Conservation (phyloP, 768 basidiomycete species). For the Mrakia frigida region DNA sequence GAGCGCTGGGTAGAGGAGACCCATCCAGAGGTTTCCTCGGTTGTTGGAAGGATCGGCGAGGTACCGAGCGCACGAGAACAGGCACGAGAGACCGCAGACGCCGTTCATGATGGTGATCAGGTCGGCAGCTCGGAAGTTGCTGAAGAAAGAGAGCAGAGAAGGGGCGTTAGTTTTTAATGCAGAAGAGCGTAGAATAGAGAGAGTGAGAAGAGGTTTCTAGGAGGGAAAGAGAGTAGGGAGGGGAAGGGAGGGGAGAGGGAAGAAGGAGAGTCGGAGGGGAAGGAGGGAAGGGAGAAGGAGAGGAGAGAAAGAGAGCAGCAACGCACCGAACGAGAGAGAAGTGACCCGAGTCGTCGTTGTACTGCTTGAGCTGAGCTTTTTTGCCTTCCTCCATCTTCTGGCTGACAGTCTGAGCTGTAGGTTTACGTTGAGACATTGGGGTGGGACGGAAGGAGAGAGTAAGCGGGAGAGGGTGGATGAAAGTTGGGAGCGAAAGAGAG, state of each 20-base stretch:
- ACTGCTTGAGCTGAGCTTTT: constrained; percentile 63
- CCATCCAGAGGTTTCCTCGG: constrained; percentile 72
- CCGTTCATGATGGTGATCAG: constrained; percentile 99
- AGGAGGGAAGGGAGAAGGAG: constrained; percentile 23
- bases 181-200: constrained; percentile 18
- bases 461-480: too few species aligned
- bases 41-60: constrained; percentile 62
- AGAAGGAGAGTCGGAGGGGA: constrained; percentile 2
- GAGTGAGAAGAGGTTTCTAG: constrained; percentile 30
- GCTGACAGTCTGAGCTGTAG: background rate
- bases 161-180: background rate
- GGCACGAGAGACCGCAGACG: constrained; percentile 90
- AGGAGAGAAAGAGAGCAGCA: background rate
- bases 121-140: constrained; percentile 96
- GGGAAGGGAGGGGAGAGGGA: constrained; percentile 22
- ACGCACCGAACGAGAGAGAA: constrained; percentile 91
- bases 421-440: constrained; percentile 3
- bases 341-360: constrained; percentile 84
- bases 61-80: constrained; percentile 89
- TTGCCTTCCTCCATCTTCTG: constrained; percentile 35
- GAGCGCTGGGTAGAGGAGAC: constrained; percentile 79
- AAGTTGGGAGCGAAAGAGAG: too few species aligned
- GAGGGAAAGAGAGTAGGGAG: background rate
- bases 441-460: background rate
- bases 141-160: constrained; percentile 43